Percentiles rank a stretch among this genome's conserved stretches.
Conservation (phyloP, 257 asterid genomes). For the Plantago ovata region DNA sequence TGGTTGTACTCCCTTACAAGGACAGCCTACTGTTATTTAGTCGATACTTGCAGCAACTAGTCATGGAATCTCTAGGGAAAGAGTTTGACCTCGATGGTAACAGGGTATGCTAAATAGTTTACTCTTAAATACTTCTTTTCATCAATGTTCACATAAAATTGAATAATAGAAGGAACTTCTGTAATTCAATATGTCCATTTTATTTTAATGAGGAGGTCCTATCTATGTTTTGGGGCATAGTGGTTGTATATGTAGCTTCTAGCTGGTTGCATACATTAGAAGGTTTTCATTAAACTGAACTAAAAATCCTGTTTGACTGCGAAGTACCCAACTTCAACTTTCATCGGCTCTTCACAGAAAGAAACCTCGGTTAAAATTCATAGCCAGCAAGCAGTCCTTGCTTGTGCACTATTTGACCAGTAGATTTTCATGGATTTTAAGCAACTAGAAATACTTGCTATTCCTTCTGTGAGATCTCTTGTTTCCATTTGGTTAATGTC, state of each 20-base stretch:
- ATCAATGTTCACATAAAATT: neutral
- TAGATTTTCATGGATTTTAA: neutral
- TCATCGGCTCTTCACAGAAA: constrained; percentile 1
- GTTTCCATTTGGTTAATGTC: neutral
- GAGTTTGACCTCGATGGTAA: constrained; percentile 97
- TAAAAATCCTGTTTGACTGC: neutral
- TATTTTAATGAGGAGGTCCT: neutral
- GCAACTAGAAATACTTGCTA: neutral
- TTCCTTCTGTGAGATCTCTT: neutral
- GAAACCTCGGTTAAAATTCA: neutral
- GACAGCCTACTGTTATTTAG: constrained; percentile 91
- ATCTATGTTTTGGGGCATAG: neutral
- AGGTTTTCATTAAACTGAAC: neutral
- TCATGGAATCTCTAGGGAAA: constrained; percentile 99
- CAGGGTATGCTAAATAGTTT: constrained; percentile 51
- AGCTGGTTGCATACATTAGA: neutral
- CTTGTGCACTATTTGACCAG: neutral
- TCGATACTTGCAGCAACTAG: constrained; percentile 95
- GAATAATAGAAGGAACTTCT: constrained; percentile 6
- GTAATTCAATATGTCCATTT: neutral
- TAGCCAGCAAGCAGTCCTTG: neutral
- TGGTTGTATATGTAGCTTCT: too few relatives aligned
- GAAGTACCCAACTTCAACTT: neutral
- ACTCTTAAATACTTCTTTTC: constrained; percentile 4
- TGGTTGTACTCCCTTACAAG: constrained; percentile 99